phyloP scores from a whole-genome alignment of 1,284 basidiomycete genomes.

The Anthracocystis setariae region DNA sequence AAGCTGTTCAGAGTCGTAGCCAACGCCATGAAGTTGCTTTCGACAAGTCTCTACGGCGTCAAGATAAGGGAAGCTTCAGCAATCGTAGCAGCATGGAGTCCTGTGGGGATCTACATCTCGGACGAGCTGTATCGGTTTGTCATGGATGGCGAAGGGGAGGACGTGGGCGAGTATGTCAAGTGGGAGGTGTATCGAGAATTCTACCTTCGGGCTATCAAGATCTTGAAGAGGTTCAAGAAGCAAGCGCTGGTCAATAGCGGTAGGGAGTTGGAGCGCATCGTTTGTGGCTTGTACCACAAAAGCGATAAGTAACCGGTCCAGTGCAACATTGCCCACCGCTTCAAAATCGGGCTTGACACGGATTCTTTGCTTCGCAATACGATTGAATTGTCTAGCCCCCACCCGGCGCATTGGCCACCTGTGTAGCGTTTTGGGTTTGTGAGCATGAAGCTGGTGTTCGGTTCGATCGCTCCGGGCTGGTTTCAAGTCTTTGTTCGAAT shows the following conservation, averaged over 20 bases:
- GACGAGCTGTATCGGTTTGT: not conserved
- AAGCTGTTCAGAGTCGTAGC: not conserved
- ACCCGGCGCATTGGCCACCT: too few species aligned
- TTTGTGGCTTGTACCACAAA: not conserved
- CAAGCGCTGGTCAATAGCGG: not conserved
- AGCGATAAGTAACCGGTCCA: too few species aligned
- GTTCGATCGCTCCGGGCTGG: too few species aligned
- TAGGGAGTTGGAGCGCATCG: not conserved
- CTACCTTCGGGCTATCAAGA: not conserved
- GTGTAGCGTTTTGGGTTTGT: too few species aligned
- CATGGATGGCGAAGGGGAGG: not conserved
- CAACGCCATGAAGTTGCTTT: not conserved
- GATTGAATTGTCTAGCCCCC: too few species aligned
- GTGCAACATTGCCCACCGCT: too few species aligned
- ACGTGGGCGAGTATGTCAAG: not conserved
- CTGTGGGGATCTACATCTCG: not conserved
- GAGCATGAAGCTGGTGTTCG: too few species aligned
- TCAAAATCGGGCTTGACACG: too few species aligned
- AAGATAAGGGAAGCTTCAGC: not conserved
- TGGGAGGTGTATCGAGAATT: not conserved
- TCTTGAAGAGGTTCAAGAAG: not conserved
- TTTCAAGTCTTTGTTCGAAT: constrained; percentile 2
- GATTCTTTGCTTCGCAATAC: too few species aligned
- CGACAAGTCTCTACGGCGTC: not conserved
- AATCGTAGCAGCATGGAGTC: constrained; percentile 1